Conservation (phyloP, 2,329 filamentous ascomycete species). For the Epichloe gansuensis region DNA sequence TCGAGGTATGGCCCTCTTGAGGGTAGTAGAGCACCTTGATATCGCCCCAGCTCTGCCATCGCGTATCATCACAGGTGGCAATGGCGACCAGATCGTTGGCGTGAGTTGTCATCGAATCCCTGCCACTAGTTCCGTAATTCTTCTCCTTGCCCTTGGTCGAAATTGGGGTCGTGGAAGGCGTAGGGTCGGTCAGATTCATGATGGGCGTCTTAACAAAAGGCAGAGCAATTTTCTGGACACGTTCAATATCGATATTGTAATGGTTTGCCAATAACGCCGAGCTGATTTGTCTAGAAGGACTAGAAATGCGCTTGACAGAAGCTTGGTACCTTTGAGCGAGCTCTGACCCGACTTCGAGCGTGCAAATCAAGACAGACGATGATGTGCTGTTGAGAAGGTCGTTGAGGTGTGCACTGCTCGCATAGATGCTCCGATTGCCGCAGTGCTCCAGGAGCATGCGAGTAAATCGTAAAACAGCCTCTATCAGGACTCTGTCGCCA, state of each 20-base stretch:
- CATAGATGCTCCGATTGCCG: conserved; percentile 91
- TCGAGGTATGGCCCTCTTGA: conserved; percentile 16
- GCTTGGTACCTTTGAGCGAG: conserved; percentile 88
- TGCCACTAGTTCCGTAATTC: conserved; percentile 24
- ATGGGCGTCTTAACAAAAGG: conserved; percentile 67
- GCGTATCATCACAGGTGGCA: conserved; percentile 43
- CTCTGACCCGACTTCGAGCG: conserved; percentile 70
- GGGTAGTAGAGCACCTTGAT: conserved; percentile 73
- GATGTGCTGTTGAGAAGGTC: conserved; percentile 81
- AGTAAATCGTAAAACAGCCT: conserved; percentile 73
- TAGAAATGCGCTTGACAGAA: conserved; percentile 64
- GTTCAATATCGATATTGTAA: conserved; percentile 67
- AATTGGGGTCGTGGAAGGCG: conserved; percentile 39
- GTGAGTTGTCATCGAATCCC: conserved; percentile 47
- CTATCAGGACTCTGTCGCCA: conserved; percentile 68
- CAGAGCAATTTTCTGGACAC: conserved; percentile 68
- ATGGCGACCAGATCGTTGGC: conserved; percentile 77
- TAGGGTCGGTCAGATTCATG: conserved; percentile 36
- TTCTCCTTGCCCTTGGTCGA: conserved; percentile 72
- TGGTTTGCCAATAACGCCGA: conserved; percentile 69
- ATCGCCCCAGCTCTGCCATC: conserved; percentile 69
- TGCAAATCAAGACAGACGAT: conserved; percentile 61
- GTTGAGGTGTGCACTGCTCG: conserved; percentile 81
- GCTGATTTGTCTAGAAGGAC: conserved; percentile 52
- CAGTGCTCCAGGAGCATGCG: conserved; percentile 84